A percentile compares a stretch with the other conserved stretches of the same genome.
Conservation (phyloP, 495 filamentous ascomycete genomes). For the Cercophora newfieldiana region DNA sequence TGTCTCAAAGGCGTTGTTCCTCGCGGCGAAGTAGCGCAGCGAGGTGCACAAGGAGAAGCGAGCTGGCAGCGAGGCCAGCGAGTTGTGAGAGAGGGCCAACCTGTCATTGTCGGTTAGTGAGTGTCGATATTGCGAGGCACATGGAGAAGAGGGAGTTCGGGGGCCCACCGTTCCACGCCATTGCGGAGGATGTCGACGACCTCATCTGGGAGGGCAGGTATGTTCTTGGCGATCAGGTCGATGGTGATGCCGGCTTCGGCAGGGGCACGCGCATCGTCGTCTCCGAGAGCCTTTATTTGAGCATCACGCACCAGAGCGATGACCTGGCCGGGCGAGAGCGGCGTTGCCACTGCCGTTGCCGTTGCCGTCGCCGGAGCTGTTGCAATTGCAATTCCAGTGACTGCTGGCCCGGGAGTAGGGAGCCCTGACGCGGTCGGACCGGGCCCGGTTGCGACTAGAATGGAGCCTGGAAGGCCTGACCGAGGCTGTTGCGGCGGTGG, state of each 20-base stretch:
- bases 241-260: constrained; percentile 68
- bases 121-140: background rate
- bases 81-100: constrained; percentile 75
- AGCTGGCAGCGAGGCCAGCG: constrained; percentile 64
- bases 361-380: background rate
- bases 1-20: constrained; percentile 72
- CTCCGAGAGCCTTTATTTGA: constrained; percentile 53
- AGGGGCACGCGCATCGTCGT: constrained; percentile 56
- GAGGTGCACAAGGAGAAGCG: constrained; percentile 72
- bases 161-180: constrained; percentile 71
- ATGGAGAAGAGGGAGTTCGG: background rate
- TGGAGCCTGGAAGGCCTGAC: background rate
- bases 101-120: constrained; percentile 40
- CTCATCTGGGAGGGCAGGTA: constrained; percentile 69
- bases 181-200: constrained; percentile 77
- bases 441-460: background rate
- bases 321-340: constrained; percentile 38
- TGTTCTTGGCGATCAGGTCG: constrained; percentile 71
- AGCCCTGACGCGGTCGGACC: background rate
- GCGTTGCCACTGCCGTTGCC: constrained; percentile 7
- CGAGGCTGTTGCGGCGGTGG: constrained; percentile 11
- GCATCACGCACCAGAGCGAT: constrained; percentile 52
- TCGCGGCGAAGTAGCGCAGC: constrained; percentile 77
- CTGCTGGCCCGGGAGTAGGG: background rate
- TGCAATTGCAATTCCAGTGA: no score